Evolutionary conservation across 192 early-diverging fungal species (phyloP), one percentile per base, ranked within the genome.

Genomic region (Backusella parvicylindrica): DNA sequence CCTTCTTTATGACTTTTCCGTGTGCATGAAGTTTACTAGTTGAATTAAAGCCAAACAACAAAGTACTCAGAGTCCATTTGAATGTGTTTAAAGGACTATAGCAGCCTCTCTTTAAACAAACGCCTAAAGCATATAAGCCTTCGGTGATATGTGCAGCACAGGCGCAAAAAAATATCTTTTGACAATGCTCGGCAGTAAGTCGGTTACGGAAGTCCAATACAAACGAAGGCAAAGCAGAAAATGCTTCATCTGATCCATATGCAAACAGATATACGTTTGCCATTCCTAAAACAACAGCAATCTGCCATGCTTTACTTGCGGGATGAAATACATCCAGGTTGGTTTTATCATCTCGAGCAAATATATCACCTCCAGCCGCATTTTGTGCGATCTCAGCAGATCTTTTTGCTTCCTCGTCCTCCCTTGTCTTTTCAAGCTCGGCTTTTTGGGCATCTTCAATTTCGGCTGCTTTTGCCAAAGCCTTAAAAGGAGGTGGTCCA

Each of bases 401-500:
- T 26, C n/a, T 13, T 26, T 68, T 36, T 36, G 33, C 66, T 33
- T 68, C 66, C 11, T 36, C n/a, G 12, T 68, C 66, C 21, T 38
- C 66, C 21, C 36, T n/a, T 68, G 30, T 28, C 15, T 38, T 49
- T 30, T 60, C 69, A 30, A 31, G 28, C 5, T 71, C 56, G 68
- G 66, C 49, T 28, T 68, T 18, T 31, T 76, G 47, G 31, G 77
- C 68, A 28, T 71, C 69, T 13, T 73, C 68, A 35, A 72, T 68
- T 7, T 68, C 65, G 12, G 74, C 63, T 31, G 81, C 64, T 63
- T 75, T 80, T 4, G 77, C 71, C 6, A 75, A 60, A 3, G 84
- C 76, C 2, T 77, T 65, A 16, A 77, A 41, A 12, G 84, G 75
- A 1, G 82, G 84, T 35, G 84, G 84, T 6, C 77, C 72, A 21